A percentile compares a stretch with the other conserved stretches of the same genome.
Evolutionary conservation across 768 basidiomycete species (phyloP).

Genomic region (Phylloporus arenicola): DNA sequence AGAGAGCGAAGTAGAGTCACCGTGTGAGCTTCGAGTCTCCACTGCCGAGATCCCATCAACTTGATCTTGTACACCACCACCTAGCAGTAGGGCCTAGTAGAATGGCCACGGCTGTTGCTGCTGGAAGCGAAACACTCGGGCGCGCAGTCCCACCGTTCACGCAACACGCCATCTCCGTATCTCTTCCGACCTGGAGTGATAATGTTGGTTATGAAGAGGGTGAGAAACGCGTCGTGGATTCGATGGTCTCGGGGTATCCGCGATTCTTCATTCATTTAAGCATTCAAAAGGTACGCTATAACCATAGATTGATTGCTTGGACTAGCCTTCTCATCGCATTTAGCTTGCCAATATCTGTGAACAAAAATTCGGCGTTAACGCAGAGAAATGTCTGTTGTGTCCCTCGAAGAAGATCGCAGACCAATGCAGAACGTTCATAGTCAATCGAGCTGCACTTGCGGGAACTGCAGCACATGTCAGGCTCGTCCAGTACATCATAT

Average conservation of each 20-base stretch:
- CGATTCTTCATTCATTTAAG: slow-evolving; percentile 88
- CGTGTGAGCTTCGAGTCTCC: slow-evolving; percentile 1
- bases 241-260: slow-evolving; percentile 88
- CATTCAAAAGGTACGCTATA: slow-evolving; percentile 69
- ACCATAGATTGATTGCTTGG: neutral
- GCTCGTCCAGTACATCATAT: slow-evolving; percentile 67
- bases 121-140: slow-evolving; percentile 34
- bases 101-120: slow-evolving; percentile 6
- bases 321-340: neutral
- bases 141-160: slow-evolving; percentile 58
- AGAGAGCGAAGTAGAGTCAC: neutral
- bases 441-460: slow-evolving; percentile 40
- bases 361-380: slow-evolving; percentile 65
- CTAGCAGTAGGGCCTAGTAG: neutral
- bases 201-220: slow-evolving; percentile 91
- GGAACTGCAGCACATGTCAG: slow-evolving; percentile 45
- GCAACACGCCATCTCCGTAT: slow-evolving; percentile 92
- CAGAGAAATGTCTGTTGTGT: slow-evolving; percentile 76
- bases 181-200: slow-evolving; percentile 88
- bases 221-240: slow-evolving; percentile 67
- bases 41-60: neutral
- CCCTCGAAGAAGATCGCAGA: slow-evolving; percentile 69
- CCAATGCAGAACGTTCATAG: slow-evolving; percentile 69
- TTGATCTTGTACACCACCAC: neutral
- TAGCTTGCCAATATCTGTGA: slow-evolving; percentile 78